Base-by-base conservation (phyloP, 2,329 filamentous ascomycete genomes). In the Alternaria sp. region DNA sequence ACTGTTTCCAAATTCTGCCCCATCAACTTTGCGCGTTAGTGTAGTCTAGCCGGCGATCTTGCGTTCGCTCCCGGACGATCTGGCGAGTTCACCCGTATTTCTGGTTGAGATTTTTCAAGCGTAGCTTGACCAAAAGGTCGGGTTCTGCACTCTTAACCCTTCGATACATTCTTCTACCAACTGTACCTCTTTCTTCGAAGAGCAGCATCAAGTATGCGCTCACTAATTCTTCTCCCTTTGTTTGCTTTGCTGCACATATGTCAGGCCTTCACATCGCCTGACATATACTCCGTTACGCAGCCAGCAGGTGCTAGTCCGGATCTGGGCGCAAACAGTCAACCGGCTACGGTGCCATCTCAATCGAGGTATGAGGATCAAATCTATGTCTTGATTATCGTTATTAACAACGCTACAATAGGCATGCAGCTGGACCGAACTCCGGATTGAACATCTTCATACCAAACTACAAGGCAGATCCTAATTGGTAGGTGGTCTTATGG, bases 361-460 rank as follows among this genome's bases (percentile, higher is more conserved):
- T 60, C 57, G 14, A 60, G 57, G 57, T 60, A 20, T 30, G 47
- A 12, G 28, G 16, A 47, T 1, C 30, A 39, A 12, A 16, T 1
- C 3, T 12, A 41, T 36, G 7, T 24, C 7, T 6, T n/a, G 5
- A 9, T 49, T 5, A 5, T 11, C 22, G 3, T 16, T 2, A 36
- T 46, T 60, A 26, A 60, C 18, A 9, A 34, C 1, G 3, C 9
- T 22, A 11, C 12, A 18, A 47, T 5, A 60, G 57, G 42, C 46
- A 60, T 12, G 53, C 41, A 30, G 32, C 46, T 41, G 57, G 57
- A 8, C 41, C 57, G n/a, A 51, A 12, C 14, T 60, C 57, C 4
- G 57, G 46, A 5, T 14, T 60, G 3, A 60, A 60, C 22, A 42
- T 60, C 8, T 60, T 60, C 22, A 16, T 60, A 30, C 57, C 57